Evolutionary conservation across 192 early-diverging fungal genomes (phyloP).

Genomic region (Podila epicladia): DNA sequence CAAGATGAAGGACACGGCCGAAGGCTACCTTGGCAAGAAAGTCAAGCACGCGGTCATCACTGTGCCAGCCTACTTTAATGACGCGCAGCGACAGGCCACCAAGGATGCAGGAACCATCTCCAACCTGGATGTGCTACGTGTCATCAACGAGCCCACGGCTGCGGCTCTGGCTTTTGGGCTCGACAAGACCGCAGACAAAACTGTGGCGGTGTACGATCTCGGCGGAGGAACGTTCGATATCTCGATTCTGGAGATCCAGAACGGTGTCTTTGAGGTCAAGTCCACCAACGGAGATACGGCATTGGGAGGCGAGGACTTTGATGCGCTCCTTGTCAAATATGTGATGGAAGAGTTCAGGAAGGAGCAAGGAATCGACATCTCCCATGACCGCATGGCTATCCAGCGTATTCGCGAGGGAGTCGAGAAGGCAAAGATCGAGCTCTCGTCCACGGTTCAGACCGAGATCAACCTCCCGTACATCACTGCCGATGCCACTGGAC

Average conservation of each 20-base stretch:
- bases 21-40: constrained; percentile 79
- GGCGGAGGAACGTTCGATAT: constrained; percentile 99
- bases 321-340: constrained; percentile 76
- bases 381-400: constrained; percentile 92
- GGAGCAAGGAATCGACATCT: constrained; percentile 86
- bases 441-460: constrained; percentile 93
- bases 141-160: constrained; percentile 97
- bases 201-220: constrained; percentile 96
- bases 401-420: constrained; percentile 97
- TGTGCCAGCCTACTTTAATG: constrained; percentile 99
- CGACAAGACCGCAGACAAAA: constrained; percentile 86
- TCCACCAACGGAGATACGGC: constrained; percentile 97
- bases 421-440: constrained; percentile 99
- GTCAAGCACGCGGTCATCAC: constrained; percentile 95
- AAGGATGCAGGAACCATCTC: constrained; percentile 95
- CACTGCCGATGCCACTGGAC: constrained; percentile 85
- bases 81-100: constrained; percentile 95
- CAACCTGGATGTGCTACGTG: constrained; percentile 89
- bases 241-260: constrained; percentile 97
- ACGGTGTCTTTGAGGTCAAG: constrained; percentile 99
- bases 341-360: constrained; percentile 93
- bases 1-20: constrained; percentile 99
- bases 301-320: constrained; percentile 83
- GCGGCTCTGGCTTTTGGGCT: constrained; percentile 94
- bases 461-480: constrained; percentile 98